Conservation (phyloP, 441 rosid species). For the Corymbia calophylla region DNA sequence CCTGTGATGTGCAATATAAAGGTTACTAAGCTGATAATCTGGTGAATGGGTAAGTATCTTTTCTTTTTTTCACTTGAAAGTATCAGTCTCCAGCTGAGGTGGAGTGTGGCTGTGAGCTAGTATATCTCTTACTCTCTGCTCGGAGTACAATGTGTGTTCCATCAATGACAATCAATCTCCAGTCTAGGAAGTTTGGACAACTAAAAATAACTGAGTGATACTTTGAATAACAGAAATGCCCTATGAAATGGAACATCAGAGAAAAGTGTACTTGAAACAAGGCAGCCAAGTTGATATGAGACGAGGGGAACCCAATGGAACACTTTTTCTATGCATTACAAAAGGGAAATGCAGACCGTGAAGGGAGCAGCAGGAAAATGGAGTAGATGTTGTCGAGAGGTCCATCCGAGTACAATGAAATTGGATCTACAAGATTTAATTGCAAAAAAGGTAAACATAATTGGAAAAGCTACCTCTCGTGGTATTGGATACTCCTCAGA, state of each 20-base stretch:
- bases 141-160: background rate
- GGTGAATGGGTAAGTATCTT: background rate
- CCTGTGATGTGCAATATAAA: background rate
- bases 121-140: background rate
- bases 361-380: background rate
- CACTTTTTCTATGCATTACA: background rate
- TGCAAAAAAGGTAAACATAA: background rate
- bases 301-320: background rate
- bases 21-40: background rate
- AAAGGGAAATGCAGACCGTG: background rate
- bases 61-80: background rate
- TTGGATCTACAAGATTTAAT: background rate
- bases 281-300: background rate
- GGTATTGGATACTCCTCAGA: slow-evolving; percentile 90
- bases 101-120: background rate
- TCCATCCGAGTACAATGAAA: background rate
- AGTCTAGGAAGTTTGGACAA: background rate
- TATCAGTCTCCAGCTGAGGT: background rate
- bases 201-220: background rate
- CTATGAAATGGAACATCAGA: background rate
- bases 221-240: background rate
- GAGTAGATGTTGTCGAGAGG: background rate
- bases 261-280: background rate
- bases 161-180: background rate
- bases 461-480: slow-evolving; percentile 53